These are phyloP conservation scores for Clonostachys chloroleuca DNA, from an alignment of 2,329 filamentous ascomycete species.

Conservation along the genomic window DNA sequence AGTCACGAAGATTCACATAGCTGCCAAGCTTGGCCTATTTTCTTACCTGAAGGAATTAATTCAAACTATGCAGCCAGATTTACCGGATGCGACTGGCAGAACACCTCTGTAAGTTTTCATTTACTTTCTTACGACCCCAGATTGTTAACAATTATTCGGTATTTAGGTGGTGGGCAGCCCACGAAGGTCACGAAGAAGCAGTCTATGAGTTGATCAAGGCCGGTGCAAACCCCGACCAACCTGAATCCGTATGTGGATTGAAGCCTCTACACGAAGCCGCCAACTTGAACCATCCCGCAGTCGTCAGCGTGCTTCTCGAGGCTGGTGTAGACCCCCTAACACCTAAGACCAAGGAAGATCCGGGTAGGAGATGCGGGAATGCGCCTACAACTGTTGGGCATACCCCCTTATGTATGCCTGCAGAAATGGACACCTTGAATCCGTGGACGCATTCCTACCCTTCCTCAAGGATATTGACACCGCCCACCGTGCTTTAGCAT, in stretches of 20 bases:
- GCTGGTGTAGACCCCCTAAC: background rate
- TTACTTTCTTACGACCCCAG: background rate
- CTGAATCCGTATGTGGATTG: background rate
- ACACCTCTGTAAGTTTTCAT: background rate
- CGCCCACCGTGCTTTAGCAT: background rate
- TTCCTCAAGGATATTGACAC: background rate
- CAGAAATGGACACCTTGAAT: background rate
- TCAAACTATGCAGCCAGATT: background rate
- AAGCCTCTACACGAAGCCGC: background rate
- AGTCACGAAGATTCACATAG: background rate
- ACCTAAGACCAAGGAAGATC: background rate
- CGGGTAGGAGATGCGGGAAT: background rate
- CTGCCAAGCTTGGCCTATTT: background rate
- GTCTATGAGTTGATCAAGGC: background rate
- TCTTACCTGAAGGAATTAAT: background rate
- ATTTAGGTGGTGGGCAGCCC: background rate
- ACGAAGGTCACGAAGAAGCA: background rate
- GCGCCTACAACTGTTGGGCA: background rate
- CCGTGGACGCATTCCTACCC: background rate
- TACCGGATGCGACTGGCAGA: background rate
- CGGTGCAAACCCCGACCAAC: background rate
- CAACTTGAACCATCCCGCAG: background rate
- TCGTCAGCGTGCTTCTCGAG: background rate
- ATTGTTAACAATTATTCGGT: background rate
- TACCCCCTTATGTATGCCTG: background rate